phyloP scores from a whole-genome alignment of 1,284 basidiomycete genomes.

The Vanrija sp. region DNA sequence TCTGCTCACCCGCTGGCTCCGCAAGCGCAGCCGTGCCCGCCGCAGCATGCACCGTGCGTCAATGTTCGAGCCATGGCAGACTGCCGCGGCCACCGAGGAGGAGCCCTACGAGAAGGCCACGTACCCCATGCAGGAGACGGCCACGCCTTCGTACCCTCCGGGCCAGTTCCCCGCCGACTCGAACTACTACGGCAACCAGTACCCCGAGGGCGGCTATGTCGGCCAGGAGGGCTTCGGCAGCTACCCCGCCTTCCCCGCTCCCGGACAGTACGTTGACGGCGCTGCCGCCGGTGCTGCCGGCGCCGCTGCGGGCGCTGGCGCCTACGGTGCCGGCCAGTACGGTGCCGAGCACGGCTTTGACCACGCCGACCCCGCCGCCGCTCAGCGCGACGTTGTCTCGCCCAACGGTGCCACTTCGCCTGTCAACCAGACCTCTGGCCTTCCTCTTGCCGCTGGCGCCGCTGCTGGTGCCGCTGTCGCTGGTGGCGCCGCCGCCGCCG shows the following conservation, averaged over 20 bases:
- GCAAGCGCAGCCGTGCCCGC: conserved; percentile 30
- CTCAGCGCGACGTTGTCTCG: too few relatives aligned
- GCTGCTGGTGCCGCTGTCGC: not conserved
- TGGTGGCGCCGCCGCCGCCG: conserved; percentile 2
- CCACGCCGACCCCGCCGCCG: too few relatives aligned
- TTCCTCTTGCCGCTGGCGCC: conserved; percentile 3
- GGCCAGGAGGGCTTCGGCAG: not conserved
- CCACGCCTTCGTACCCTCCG: conserved; percentile 4
- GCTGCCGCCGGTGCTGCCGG: not conserved
- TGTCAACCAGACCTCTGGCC: too few relatives aligned
- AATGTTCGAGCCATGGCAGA: conserved; percentile 43
- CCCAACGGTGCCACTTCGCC: too few relatives aligned
- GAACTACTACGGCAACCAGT: conserved; percentile 4
- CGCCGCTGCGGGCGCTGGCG: conserved; percentile 4
- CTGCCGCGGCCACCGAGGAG: conserved; percentile 28
- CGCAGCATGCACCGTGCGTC: conserved; percentile 33
- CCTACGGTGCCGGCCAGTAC: not conserved
- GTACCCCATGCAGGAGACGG: conserved; percentile 19
- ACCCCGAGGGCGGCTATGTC: not conserved
- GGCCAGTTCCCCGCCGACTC: conserved; percentile 12
- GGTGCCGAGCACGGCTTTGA: too few relatives aligned
- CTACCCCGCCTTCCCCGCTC: not conserved
- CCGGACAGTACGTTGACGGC: not conserved
- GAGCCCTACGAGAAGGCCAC: conserved; percentile 10
- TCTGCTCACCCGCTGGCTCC: conserved; percentile 28